These are phyloP conservation scores for Rhinocladiella similis DNA, from an alignment of 2,329 filamentous ascomycete species.

Conservation along the genomic window DNA sequence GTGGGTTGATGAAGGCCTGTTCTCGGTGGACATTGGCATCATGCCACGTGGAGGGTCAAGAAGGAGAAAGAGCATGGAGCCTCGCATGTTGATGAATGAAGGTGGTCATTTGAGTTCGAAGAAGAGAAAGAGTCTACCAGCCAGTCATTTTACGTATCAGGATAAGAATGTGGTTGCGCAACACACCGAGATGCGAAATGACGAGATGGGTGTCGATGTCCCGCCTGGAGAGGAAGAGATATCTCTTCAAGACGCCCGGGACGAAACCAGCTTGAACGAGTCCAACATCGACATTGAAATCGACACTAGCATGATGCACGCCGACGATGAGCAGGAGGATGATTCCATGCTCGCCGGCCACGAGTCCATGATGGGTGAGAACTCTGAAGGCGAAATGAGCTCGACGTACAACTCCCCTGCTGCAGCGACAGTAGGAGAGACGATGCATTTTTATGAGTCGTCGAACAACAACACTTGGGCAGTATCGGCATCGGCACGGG, in stretches of 20 bases:
- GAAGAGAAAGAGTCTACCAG: conserved; percentile 11
- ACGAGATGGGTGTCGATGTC: neutral
- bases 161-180: conserved; percentile 4
- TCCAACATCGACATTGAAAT: too few relatives aligned
- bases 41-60: conserved; percentile 70
- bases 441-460: too few relatives aligned
- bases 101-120: conserved; percentile 61
- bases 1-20: conserved; percentile 73
- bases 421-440: conserved; percentile 18
- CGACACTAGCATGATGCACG: too few relatives aligned
- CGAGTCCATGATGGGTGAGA: neutral
- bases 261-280: too few relatives aligned
- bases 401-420: conserved; percentile 25
- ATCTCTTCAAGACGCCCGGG: conserved; percentile 7
- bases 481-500: conserved; percentile 12
- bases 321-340: neutral
- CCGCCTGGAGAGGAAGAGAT: neutral
- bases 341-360: neutral
- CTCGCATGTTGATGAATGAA: conserved; percentile 66
- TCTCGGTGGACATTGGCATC: conserved; percentile 66
- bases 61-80: conserved; percentile 80
- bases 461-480: neutral
- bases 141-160: conserved; percentile 15
- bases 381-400: conserved; percentile 8
- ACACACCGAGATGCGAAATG: neutral